Base-by-base conservation (phyloP, 768 basidiomycete species). In the Saitozyma sp. region DNA sequence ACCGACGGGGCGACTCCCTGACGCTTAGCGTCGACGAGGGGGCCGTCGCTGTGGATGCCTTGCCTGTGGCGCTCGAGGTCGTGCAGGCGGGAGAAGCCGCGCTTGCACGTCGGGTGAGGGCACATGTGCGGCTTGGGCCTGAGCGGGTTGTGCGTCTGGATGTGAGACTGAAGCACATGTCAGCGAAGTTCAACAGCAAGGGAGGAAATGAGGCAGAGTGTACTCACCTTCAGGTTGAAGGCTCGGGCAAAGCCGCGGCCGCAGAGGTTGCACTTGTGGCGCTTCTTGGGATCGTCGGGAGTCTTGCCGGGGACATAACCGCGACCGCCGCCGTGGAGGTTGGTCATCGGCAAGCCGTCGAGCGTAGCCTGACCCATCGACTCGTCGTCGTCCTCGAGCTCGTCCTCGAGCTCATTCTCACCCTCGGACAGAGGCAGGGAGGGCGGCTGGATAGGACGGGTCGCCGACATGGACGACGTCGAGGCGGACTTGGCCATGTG, bases 51-150 rank as follows among this genome's bases (percentile, higher is more conserved):
- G 62, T 79, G 78, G 64, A 77, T 77, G 48, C 78, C 78, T 61
- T 79, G 78, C 51, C 76, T 84, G 78, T 97, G 93, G 48, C 93
- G 88, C 11, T 91, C 91, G 8, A 97, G 82, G 74, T 97, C 93
- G 75, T 97, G 93, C 80, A 95, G 90, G 69, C 94, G 88, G 67
- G 90, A 92, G 80, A 97, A 97, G 17, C 91, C 91, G 58, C 93
- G 88, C 41, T 88, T 89, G 65, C 93, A 97, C 2, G 87, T 85
- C 49, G 85, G 83, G 80, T 95, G 90, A 49, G 88, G 89, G 79
- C 93, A 97, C 50, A 87, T 84, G 76, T 91, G 89, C 6, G 92
- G 91, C 82, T 95, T 97, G 54, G 88, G 81, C 63, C 93, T 85
- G 79, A 91, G 88, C 20, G 94, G 93, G 77, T 95, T 91, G 80